Base-by-base conservation (phyloP, 371 early-diverging fungal genomes). In the Apophysomyces elegans region DNA sequence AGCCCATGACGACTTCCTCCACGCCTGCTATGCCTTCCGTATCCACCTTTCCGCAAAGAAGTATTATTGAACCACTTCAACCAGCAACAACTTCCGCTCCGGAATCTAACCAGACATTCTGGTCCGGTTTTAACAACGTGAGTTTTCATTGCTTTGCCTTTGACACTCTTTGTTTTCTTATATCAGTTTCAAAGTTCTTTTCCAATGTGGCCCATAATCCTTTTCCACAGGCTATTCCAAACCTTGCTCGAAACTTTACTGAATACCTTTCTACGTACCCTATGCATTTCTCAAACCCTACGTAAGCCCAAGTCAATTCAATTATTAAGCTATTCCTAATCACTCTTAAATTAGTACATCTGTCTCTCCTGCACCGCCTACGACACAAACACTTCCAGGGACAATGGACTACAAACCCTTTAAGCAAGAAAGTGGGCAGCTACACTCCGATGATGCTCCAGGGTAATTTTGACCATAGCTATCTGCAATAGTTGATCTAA, bases 191-290 rank as follows among this genome's bases (percentile, higher is more conserved):
- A 26, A 64, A 82, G 83, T 82, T 82, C 57, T 69, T 82, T 50
- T 73, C 83, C 14, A 82, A 82, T 70, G 83, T 82, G 2, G 67
- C 83, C 32, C 78, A 77, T 58, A 83, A 79, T 59, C 80, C 78
- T 46, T 70, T 83, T 54, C 79, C 79, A 35, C 83, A 80, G 61
- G 72, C 83, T 9, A 71, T 83, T 43, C 83, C 83, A 11, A 80
- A 80, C 37, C 69, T 83, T 26, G 83, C 83, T 5, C 71, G 77
- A 16, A 83, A 80, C 56, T 76, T 83, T 54, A 71, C 80, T 14
- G 83, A 83, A 46, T 83, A 83, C 43, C 56, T 83, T 32, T 61
- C 81, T 5, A 75, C 81, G 14, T 78, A 78, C 62, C 81, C 73
- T 14, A 71, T 70, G n/a, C 76, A 72, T 12, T 68, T 76, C 46